phyloP scores from a whole-genome alignment of 176 grass and related monocot species.

The Zea mays region DNA sequence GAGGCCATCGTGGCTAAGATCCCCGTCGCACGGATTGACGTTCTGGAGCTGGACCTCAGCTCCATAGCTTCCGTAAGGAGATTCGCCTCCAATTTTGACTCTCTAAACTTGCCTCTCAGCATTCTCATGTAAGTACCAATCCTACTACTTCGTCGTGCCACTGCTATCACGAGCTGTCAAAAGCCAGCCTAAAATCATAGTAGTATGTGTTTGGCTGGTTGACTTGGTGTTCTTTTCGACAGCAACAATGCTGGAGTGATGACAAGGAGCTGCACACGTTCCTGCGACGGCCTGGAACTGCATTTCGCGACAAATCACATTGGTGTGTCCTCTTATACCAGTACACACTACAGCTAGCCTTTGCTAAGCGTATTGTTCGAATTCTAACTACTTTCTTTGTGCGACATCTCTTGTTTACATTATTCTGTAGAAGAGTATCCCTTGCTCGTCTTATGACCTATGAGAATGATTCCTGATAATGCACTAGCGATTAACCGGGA shows the following conservation, averaged over 20 bases:
- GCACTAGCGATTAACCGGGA: not conserved
- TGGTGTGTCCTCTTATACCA: constrained; percentile 31
- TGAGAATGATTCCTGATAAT: not conserved
- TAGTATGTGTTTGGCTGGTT: not conserved
- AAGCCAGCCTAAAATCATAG: not conserved
- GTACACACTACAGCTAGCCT: not conserved
- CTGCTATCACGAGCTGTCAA: not conserved
- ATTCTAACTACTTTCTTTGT: not conserved
- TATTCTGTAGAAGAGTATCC: not conserved
- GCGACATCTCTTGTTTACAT: not conserved
- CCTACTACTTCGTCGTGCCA: not conserved
- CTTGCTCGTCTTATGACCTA: not conserved
- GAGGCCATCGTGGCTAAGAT: constrained; percentile 43
- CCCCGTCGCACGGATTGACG: constrained; percentile 43
- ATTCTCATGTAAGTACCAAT: constrained; percentile 55
- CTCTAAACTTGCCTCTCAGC: constrained; percentile 57
- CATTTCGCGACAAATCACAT: constrained; percentile 87
- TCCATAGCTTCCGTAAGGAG: constrained; percentile 59
- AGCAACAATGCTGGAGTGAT: constrained; percentile 54
- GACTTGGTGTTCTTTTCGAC: not conserved
- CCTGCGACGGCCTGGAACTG: constrained; percentile 49
- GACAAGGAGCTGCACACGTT: constrained; percentile 20
- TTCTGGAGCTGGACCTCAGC: constrained; percentile 73
- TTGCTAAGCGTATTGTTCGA: no score
- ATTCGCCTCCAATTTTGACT: constrained; percentile 51